phyloP scores from a whole-genome alignment of 2,329 filamentous ascomycete genomes.

The Spiromastix sp. region DNA sequence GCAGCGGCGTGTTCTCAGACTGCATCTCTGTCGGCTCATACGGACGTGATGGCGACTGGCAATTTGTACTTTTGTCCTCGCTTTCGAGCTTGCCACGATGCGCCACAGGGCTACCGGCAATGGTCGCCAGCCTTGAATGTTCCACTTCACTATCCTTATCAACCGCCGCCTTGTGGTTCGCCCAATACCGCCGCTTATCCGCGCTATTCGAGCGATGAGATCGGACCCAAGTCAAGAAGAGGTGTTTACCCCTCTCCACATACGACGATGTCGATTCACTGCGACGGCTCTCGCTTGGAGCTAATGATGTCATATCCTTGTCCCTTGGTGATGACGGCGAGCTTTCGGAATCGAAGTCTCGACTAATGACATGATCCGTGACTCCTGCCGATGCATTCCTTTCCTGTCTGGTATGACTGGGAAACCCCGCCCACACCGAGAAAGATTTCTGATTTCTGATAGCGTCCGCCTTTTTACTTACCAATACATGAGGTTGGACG shows the following conservation, averaged over 20 bases:
- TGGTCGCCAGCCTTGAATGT: constrained; percentile 13
- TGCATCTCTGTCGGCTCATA: no score
- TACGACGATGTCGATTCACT: constrained; percentile 1
- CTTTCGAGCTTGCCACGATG: no score
- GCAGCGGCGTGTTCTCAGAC: no score
- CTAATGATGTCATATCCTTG: no score
- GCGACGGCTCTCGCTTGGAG: no score
- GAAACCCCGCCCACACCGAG: constrained; percentile 15
- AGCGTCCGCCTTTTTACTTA: background rate
- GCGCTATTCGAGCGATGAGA: constrained; percentile 5
- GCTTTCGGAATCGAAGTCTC: constrained; percentile 14
- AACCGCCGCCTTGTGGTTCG: constrained; percentile 13
- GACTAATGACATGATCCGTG: constrained; percentile 12
- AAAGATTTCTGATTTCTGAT: constrained; percentile 8
- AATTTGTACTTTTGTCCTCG: no score
- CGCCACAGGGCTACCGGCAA: no score
- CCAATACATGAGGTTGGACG: background rate
- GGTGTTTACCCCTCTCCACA: constrained; percentile 6
- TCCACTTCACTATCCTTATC: constrained; percentile 6
- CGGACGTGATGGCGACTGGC: no score
- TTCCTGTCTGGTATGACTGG: constrained; percentile 11
- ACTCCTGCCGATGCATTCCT: constrained; percentile 10
- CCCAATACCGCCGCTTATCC: constrained; percentile 10
- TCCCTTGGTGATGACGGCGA: no score
- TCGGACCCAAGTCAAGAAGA: constrained; percentile 8